Evolutionary conservation across 208 protist species (phyloP), one percentile per base, ranked within the genome.

Genomic region (Acanthamoeba culbertsoni): DNA sequence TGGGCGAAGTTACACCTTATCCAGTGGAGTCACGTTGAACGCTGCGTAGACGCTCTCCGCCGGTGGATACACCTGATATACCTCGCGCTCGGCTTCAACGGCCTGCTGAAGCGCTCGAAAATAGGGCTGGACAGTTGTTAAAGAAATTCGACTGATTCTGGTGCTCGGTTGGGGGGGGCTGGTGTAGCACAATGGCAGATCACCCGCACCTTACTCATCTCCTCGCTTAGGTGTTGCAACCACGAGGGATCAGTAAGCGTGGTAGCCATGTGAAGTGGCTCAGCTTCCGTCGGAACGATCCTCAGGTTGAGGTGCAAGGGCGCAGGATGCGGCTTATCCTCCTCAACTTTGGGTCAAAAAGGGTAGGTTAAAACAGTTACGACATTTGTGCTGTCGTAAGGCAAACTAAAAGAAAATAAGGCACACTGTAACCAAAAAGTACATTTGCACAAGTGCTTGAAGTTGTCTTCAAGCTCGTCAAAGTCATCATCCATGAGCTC

Each of bases 21-120:
- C 93, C 28, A 95, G 68, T 0, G 89, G 91, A 8, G 86, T 94
- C 28, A 51, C 43, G 63, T 95, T 62, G 45, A 96, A 93, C 0
- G 94, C 93, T 37, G 26, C 37, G 71, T 82, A 82, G 43, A 82
- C 71, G 23, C 28, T 14, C 8, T 82, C 43, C 43, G 6, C 23
- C 26, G 71, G 71, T 33, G 71, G 71, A 28, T 82, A 82, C 31
- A 82, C 71, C 45, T 37, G 28, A n/a, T 55, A n/a, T 10, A 7
- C 7, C 20, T 20, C 33, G 12, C 71, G 37, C 18, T 82, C 71
- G 0, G 16, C 71, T 6, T 18, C 71, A 42, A 82, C 71, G 12
- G 40, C 6, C 31, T 55, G 1, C 42, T 53, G 71, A 0, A 82
- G 71, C 3, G 12, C 35, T 35, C 18, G 37, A 42, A 82, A 82